These are phyloP conservation scores for Sphagnum tenellum DNA, from an alignment of 225 moss, liverwort and hornwort species.

Conservation along the genomic window DNA sequence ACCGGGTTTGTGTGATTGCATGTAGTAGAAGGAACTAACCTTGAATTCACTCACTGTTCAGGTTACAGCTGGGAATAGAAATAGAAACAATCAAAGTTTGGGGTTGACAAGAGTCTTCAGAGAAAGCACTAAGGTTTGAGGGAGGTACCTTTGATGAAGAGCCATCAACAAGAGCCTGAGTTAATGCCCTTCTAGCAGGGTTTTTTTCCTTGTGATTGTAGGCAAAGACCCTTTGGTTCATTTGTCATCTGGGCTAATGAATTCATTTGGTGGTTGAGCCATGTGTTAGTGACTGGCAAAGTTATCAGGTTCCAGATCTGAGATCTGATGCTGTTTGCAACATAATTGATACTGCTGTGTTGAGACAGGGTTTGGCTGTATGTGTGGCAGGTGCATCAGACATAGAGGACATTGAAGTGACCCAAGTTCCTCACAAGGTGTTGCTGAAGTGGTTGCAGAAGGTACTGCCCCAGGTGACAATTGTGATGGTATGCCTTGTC, in stretches of 20 bases:
- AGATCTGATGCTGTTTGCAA: too few species aligned
- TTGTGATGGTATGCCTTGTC: too few species aligned
- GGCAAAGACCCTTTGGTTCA: too few species aligned
- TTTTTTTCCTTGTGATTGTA: too few species aligned
- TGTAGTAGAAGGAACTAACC: too few species aligned
- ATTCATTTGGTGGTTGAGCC: too few species aligned
- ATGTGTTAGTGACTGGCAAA: too few species aligned
- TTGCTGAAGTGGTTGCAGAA: constrained; percentile 6
- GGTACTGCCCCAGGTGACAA: constrained; percentile 2
- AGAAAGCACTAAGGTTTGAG: constrained; percentile 10
- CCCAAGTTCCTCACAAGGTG: constrained; percentile 5
- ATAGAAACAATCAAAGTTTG: constrained; percentile 17
- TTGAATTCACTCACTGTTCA: neutral
- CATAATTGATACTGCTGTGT: too few species aligned
- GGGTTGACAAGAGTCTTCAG: constrained; percentile 14
- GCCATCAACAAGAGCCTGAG: constrained; percentile 25
- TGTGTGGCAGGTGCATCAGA: neutral
- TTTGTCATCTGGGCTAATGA: too few species aligned
- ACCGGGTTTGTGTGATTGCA: too few species aligned
- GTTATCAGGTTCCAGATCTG: too few species aligned
- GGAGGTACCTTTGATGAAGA: constrained; percentile 11
- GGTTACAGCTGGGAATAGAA: constrained; percentile 24
- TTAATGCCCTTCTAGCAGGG: neutral
- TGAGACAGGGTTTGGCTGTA: too few species aligned
- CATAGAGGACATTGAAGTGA: constrained; percentile 2